Evolutionary conservation across 2,329 filamentous ascomycete species (phyloP).

Genomic region (Cladophialophora yegresii): DNA sequence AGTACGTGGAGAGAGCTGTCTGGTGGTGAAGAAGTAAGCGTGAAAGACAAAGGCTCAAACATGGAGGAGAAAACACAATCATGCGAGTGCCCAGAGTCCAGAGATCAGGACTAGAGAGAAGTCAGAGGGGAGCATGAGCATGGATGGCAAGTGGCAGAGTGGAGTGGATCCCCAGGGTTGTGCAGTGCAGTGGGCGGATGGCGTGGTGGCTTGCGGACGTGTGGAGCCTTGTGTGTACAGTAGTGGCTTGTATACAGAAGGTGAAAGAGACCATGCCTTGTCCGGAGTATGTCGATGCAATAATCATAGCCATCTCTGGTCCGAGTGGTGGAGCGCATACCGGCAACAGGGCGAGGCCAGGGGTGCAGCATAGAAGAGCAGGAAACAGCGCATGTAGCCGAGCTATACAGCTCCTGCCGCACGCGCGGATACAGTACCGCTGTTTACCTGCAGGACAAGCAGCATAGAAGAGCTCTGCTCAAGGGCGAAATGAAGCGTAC

Average conservation of each 20-base stretch:
- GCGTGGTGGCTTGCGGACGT: conserved; percentile 9
- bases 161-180: conserved; percentile 12
- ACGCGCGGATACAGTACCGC: not conserved
- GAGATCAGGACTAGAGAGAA: conserved; percentile 12
- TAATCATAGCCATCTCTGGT: not conserved
- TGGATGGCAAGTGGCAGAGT: conserved; percentile 17
- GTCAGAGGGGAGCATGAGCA: conserved; percentile 13
- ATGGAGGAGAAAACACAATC: conserved; percentile 27
- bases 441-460: conserved; percentile 6
- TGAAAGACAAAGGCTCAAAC: conserved; percentile 23
- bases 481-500: not conserved
- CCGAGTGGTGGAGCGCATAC: not conserved
- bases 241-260: not conserved
- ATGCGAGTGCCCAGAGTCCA: conserved; percentile 19
- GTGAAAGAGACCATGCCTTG: not conserved
- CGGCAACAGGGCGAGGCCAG: not conserved
- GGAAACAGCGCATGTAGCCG: not conserved
- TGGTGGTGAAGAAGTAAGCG: conserved; percentile 15
- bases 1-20: conserved; percentile 12
- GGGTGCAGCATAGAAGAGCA: not conserved
- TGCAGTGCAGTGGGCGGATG: conserved; percentile 4
- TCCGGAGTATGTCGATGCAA: not conserved
- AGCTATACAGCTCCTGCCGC: not conserved
- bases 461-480: not conserved
- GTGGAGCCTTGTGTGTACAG: conserved; percentile 20